Percentiles rank a stretch among this genome's conserved stretches.
Evolutionary conservation across 2,329 filamentous ascomycete genomes (phyloP).

Genomic region (Gaeumannomyces tritici): DNA sequence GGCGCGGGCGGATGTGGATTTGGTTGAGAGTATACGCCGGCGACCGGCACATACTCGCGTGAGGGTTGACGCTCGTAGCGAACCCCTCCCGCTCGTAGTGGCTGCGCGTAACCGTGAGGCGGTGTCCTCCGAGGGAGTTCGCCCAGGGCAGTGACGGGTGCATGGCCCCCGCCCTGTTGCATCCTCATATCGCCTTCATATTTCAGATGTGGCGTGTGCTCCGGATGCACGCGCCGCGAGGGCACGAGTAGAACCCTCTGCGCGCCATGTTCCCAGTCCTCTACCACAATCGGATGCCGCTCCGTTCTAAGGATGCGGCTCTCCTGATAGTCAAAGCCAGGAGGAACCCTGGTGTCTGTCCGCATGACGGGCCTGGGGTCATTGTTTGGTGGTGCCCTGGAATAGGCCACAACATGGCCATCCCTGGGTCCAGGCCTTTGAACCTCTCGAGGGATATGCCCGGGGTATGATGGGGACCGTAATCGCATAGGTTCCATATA

Average conservation of each 20-base stretch:
- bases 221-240: neutral
- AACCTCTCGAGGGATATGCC: neutral
- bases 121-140: neutral
- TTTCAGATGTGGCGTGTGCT: neutral
- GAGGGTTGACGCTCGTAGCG: neutral
- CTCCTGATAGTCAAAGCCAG: neutral
- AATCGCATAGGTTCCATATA: neutral
- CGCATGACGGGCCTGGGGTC: neutral
- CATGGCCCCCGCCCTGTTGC: neutral
- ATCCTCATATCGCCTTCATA: neutral
- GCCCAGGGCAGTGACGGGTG: neutral
- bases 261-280: conserved; percentile 2
- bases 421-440: neutral
- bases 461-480: neutral
- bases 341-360: neutral
- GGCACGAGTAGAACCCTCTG: neutral
- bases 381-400: neutral
- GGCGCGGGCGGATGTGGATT: too few species aligned
- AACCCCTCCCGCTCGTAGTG: neutral
- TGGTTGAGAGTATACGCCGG: neutral
- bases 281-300: conserved; percentile 5
- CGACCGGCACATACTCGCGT: neutral
- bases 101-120: neutral
- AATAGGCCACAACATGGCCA: neutral
- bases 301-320: conserved; percentile 3